Base-by-base conservation (phyloP, 1,139 yeast species). In the Sugiyamaella pinicola region DNA sequence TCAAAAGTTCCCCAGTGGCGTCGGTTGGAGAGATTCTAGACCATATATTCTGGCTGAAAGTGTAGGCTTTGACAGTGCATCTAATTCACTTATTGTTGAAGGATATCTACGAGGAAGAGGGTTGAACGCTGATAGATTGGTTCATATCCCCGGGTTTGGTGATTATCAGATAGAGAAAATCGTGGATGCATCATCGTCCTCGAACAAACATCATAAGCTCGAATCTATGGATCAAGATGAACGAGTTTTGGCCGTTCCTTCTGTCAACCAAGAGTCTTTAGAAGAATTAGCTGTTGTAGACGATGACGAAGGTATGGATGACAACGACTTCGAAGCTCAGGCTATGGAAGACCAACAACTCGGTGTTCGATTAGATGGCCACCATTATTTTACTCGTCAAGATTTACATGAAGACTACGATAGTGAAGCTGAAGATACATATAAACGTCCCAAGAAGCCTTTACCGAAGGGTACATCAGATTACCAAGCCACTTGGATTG, bases 401-500 rank as follows among this genome's bases (percentile, higher is more conserved):
- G 74, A 68, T 15, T 40, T 61, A 54, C 49, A 63, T 58, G 48
- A 64, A 57, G 60, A 57, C 34, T 53, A 50, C 19, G 59, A 56
- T 18, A 55, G 62, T 40, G 64, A 61, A n/a, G 62, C 54, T 1
- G 69, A 66, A 19, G 67, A 61, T 4, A 61, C 51, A 1, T 68
- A 65, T 22, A 65, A 60, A 7, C 64, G 59, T 15, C 63, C 58
- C 6, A 52, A 62, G 34, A 56, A 66, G 53, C 80, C 75, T 63
- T 74, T 88, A 28, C 98, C 98, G 17, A 81, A 81, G 64, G 98
- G 98, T 19, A 85, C 96, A 46, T 90, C 97, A 0, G 96, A 87
- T 55, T 91, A 91, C 68, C 99, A 93, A 72, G 88, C 96, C 6
- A 82, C 88, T 66, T 93, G 99, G 99, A 80, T 87, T 62, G 74